Base-by-base conservation (phyloP, 345 rosid species). In the Citrus mangshanensis region DNA sequence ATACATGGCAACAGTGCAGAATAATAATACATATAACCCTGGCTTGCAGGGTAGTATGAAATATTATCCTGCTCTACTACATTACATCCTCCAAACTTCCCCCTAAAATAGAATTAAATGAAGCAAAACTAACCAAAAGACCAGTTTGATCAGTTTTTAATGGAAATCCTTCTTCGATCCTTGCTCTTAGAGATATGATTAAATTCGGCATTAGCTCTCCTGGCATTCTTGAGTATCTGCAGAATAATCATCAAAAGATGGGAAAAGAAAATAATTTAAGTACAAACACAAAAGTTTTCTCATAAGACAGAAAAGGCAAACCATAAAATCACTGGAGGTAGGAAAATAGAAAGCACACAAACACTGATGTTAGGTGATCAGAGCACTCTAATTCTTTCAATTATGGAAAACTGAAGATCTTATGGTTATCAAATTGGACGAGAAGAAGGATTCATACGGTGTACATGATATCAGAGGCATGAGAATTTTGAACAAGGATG, bases 191-290 rank as follows among this genome's bases (percentile, higher is more conserved):
- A 81, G 97, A 86, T 72, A 70, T 83, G 74, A 95, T 85, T 56
- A 91, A 88, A 70, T 81, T 88, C 9, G 88, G 92, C 86, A 95
- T 87, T 84, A 95, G 88, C 54, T 93, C 92, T 77, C 78, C 83
- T 7, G 97, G 96, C 98, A 95, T 91, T 89, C 98, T 91, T 63
- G 93, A 81, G 87, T 95, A 95, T 83, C 98, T 92, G 88, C 73
- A 77, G 77, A 78, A 84, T 68, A 71, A 81, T 51, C 73, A 60
- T 76, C 70, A 74, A 78, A 73, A 82, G n/a, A 46, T 35, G 24
- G 56, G 56, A 56, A 62, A 71, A 68, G 65, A 49, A 19, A 68
- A 78, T 56, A 46, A 67, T 37, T 75, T 68, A 54, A 79, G 70
- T 8, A 76, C 21, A 76, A 3, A 61, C 42, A 40, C 25, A 66